Evolutionary conservation across 768 basidiomycete species (phyloP).

Genomic region (Xanthoconium purpureum): DNA sequence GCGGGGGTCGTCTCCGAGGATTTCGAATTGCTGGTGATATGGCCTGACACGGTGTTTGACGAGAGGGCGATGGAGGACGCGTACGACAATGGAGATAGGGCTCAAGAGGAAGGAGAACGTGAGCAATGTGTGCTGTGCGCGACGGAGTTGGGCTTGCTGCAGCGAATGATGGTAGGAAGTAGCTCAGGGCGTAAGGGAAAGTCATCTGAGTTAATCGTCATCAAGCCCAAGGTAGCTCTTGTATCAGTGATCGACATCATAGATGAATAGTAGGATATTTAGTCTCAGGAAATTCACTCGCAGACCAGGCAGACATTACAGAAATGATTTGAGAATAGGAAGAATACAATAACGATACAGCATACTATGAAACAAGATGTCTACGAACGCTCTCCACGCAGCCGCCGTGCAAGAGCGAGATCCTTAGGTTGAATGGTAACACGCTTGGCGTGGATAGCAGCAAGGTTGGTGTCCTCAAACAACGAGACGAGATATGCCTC

Average conservation of each 20-base stretch:
- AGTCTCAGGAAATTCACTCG: not conserved
- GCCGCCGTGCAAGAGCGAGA: slow-evolving; percentile 71
- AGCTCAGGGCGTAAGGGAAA: slow-evolving; percentile 8
- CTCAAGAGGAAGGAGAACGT: not conserved
- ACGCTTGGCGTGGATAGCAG: slow-evolving; percentile 84
- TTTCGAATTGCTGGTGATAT: slow-evolving; percentile 21
- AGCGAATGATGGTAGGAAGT: slow-evolving; percentile 16
- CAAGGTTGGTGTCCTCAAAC: slow-evolving; percentile 80
- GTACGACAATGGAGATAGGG: slow-evolving; percentile 20
- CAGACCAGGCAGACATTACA: not conserved
- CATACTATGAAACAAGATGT: not conserved
- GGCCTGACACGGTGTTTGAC: slow-evolving; percentile 14
- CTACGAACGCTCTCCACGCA: slow-evolving; percentile 70
- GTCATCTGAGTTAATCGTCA: slow-evolving; percentile 21
- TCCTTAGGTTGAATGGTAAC: slow-evolving; percentile 85
- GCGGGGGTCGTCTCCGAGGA: slow-evolving; percentile 26
- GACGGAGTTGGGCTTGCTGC: slow-evolving; percentile 32
- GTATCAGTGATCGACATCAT: slow-evolving; percentile 27
- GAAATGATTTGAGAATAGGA: not conserved
- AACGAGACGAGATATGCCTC: slow-evolving; percentile 78
- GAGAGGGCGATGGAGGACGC: slow-evolving; percentile 21
- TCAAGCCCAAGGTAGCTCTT: slow-evolving; percentile 36
- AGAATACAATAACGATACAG: slow-evolving; percentile 4
- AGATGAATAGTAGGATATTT: not conserved
- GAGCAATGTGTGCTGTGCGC: slow-evolving; percentile 29